These are phyloP conservation scores for Crithidia mellificae DNA, from an alignment of 208 protist genomes.

Conservation along the genomic window DNA sequence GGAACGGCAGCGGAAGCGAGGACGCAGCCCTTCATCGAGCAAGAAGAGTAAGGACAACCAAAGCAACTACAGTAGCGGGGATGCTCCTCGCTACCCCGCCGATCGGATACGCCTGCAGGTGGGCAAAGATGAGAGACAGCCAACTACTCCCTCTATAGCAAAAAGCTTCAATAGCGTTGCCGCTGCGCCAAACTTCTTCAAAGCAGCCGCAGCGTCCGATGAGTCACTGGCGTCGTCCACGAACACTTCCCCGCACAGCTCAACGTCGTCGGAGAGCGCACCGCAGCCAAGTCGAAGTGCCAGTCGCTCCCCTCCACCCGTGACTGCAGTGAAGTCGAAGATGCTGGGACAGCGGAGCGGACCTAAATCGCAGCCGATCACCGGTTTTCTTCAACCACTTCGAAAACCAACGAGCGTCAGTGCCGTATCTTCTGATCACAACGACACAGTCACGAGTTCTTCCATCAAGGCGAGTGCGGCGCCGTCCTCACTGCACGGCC, in stretches of 20 bases:
- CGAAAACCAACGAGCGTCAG: background rate
- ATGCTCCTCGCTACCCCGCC: background rate
- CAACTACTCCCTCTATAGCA: too few species aligned
- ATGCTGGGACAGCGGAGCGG: background rate
- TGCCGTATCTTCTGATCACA: too few species aligned
- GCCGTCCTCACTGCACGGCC: background rate
- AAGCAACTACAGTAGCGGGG: background rate
- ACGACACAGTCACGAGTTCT: too few species aligned
- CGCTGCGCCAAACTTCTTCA: too few species aligned
- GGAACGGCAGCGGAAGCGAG: background rate
- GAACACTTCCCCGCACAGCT: background rate
- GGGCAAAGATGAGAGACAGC: too few species aligned
- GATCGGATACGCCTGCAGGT: background rate
- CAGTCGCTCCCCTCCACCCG: constrained; percentile 15
- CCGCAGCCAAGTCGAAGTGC: constrained; percentile 1
- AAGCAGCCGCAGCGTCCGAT: background rate
- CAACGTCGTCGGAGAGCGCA: background rate
- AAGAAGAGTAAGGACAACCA: too few species aligned
- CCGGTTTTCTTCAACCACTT: constrained; percentile 9
- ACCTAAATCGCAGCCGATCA: constrained; percentile 18
- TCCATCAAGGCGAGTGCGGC: background rate
- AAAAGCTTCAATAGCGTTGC: background rate
- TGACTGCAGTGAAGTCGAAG: background rate
- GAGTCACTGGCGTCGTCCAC: background rate
- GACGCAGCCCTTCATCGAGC: background rate